phyloP scores from a whole-genome alignment of 83 land plant genomes.

The Picea abies region DNA sequence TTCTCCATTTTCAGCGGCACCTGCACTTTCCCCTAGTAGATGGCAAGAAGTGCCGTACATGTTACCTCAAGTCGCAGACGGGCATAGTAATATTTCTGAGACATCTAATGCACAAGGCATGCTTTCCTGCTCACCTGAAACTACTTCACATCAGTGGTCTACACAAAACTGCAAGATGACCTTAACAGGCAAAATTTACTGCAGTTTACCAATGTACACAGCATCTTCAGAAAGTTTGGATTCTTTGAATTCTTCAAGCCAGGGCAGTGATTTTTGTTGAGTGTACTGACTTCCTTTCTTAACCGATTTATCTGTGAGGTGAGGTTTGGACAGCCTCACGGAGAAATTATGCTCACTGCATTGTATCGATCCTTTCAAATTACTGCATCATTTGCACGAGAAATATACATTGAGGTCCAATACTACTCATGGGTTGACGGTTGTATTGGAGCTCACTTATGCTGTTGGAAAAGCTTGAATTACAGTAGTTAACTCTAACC shows the following conservation, averaged over 20 bases:
- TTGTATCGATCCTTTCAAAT: background rate
- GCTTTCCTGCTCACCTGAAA: background rate
- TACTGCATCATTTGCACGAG: background rate
- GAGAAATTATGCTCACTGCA: background rate
- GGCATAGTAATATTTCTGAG: background rate
- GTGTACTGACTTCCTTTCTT: background rate
- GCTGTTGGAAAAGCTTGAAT: background rate
- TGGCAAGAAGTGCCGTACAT: background rate
- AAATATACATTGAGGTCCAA: background rate
- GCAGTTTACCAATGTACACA: background rate
- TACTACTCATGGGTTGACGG: background rate
- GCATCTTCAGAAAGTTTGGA: conserved; percentile 6
- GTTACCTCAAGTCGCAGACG: background rate
- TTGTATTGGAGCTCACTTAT: too few species aligned
- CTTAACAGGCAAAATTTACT: conserved; percentile 10
- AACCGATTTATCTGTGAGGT: background rate
- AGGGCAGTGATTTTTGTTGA: conserved; percentile 10
- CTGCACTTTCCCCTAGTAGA: background rate
- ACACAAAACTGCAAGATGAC: background rate
- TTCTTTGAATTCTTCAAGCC: conserved; percentile 14
- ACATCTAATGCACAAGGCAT: conserved; percentile 3
- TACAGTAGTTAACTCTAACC: background rate
- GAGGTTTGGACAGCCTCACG: background rate
- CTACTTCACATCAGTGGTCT: conserved; percentile 9
- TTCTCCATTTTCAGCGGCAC: background rate